Conservation (phyloP, 2,329 filamentous ascomycete species). For the Sclerotinia sclerotiorum region DNA sequence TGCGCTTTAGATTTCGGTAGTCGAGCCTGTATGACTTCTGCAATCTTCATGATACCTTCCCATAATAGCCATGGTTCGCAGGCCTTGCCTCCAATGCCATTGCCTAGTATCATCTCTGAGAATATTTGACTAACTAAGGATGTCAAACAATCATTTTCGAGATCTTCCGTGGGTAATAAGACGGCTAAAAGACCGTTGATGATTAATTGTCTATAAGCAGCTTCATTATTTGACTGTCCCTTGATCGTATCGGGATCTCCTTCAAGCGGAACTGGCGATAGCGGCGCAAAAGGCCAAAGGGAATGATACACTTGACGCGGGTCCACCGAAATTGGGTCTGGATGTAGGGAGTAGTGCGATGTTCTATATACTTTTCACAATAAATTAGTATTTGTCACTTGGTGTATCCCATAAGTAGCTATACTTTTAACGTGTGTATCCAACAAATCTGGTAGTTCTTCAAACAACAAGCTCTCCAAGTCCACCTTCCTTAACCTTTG, state of each 20-base stretch:
- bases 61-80: conserved; percentile 88
- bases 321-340: conserved; percentile 60
- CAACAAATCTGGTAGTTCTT: conserved; percentile 82
- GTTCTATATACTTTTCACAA: conserved; percentile 65
- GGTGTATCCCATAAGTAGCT: conserved; percentile 4
- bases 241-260: conserved; percentile 49
- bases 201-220: conserved; percentile 82
- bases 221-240: conserved; percentile 74
- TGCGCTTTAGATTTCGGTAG: conserved; percentile 39
- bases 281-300: conserved; percentile 74
- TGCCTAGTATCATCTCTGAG: conserved; percentile 85
- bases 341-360: conserved; percentile 58
- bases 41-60: conserved; percentile 75
- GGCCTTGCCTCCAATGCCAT: conserved; percentile 73
- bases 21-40: conserved; percentile 48
- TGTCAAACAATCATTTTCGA: conserved; percentile 83
- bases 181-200: conserved; percentile 78
- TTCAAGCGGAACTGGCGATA: conserved; percentile 70
- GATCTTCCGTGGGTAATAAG: conserved; percentile 86
- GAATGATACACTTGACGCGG: conserved; percentile 77
- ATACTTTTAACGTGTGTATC: conserved; percentile 77
- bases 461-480: conserved; percentile 76
- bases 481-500: conserved; percentile 81
- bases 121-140: conserved; percentile 83
- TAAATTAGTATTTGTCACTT: conserved; percentile 23